Evolutionary conservation across 345 rosid species (phyloP).

Genomic region (Melaleuca quinquenervia): DNA sequence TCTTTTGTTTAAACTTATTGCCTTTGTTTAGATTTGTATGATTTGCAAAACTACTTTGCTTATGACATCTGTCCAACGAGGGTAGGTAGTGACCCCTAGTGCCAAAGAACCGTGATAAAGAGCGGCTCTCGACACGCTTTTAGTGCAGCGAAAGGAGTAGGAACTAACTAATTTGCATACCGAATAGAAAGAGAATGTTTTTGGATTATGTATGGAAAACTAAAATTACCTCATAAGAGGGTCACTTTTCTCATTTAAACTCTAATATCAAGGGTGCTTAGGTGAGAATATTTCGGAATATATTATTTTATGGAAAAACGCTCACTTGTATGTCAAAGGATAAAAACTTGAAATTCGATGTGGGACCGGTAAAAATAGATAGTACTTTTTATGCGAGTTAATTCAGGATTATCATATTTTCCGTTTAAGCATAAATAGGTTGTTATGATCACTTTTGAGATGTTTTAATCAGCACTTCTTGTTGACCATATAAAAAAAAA

Average conservation of each 20-base stretch:
- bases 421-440: neutral
- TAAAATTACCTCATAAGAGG: neutral
- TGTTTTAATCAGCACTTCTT: neutral
- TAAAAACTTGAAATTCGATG: fast-evolving
- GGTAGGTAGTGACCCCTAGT: neutral
- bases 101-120: fast-evolving
- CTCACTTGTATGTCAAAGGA: fast-evolving
- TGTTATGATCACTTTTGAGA: neutral
- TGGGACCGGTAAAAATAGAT: fast-evolving
- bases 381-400: neutral
- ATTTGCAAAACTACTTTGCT: neutral
- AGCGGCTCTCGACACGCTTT: neutral
- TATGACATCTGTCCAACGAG: fast-evolving
- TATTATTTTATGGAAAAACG: fast-evolving
- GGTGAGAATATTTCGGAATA: fast-evolving
- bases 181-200: fast-evolving
- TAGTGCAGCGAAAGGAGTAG: fast-evolving
- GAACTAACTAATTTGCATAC: neutral
- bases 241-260: neutral
- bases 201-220: neutral
- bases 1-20: neutral
- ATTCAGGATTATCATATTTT: neutral
- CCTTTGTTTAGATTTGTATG: neutral
- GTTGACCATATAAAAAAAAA: neutral
- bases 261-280: neutral